These are phyloP conservation scores for Paraconiothyrium brasiliense DNA, from an alignment of 2,329 filamentous ascomycete genomes.

Conservation along the genomic window DNA sequence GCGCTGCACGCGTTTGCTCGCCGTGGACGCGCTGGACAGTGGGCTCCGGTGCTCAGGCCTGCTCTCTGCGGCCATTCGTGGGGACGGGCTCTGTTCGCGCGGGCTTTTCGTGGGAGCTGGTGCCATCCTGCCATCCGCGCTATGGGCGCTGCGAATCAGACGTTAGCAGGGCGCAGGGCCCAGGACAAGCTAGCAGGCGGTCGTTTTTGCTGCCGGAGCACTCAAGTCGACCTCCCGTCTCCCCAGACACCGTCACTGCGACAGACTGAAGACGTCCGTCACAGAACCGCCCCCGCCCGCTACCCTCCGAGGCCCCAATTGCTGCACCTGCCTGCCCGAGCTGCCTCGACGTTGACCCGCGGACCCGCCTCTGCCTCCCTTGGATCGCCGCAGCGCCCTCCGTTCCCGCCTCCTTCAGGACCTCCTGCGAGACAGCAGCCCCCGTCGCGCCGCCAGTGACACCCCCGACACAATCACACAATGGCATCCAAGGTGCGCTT, in stretches of 20 bases:
- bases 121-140: conserved; percentile 29
- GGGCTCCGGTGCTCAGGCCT: not conserved
- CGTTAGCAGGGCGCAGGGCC: conserved; percentile 21
- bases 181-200: conserved; percentile 28
- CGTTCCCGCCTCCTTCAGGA: conserved; percentile 27
- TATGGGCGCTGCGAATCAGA: conserved; percentile 35
- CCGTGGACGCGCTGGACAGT: not conserved
- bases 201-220: conserved; percentile 38
- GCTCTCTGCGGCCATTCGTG: conserved; percentile 8
- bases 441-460: conserved; percentile 12
- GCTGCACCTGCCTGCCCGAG: conserved; percentile 6
- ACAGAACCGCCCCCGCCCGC: conserved; percentile 7
- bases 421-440: conserved; percentile 13
- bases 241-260: conserved; percentile 15
- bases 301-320: conserved; percentile 3
- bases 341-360: conserved; percentile 12
- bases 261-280: not conserved
- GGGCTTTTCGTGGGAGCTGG: conserved; percentile 23
- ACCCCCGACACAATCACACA: conserved; percentile 24
- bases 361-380: conserved; percentile 17
- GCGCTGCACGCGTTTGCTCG: conserved; percentile 13
- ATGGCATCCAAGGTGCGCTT: conserved; percentile 51
- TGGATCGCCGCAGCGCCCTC: conserved; percentile 22
- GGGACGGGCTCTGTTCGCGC: conserved; percentile 17
- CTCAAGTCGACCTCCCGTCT: conserved; percentile 26